phyloP scores from a whole-genome alignment of 2,329 filamentous ascomycete species.

The Colletotrichum orbiculare region DNA sequence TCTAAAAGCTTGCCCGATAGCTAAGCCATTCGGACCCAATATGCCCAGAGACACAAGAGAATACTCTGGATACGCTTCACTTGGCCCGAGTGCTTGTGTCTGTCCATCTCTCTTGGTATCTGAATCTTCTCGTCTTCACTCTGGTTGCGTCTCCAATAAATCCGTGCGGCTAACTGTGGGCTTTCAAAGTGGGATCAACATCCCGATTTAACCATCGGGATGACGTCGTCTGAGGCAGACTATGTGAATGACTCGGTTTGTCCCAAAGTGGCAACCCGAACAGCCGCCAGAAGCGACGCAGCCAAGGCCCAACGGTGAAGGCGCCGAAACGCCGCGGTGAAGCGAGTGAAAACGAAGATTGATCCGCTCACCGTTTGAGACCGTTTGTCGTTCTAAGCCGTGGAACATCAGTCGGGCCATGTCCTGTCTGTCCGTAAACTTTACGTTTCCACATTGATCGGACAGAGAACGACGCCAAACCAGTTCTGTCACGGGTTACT shows the following conservation, averaged over 20 bases:
- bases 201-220: slow-evolving; percentile 13
- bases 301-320: slow-evolving; percentile 12
- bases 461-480: no score
- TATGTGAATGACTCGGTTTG: slow-evolving; percentile 11
- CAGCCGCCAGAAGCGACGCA: slow-evolving; percentile 15
- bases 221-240: slow-evolving; percentile 21
- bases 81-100: slow-evolving; percentile 31
- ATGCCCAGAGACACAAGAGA: slow-evolving; percentile 18
- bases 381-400: no score
- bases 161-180: slow-evolving; percentile 20
- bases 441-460: no score
- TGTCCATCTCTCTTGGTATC: background rate
- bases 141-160: background rate
- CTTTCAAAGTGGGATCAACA: slow-evolving; percentile 13
- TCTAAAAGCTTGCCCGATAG: slow-evolving; percentile 22
- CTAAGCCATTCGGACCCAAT: slow-evolving; percentile 16
- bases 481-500: no score
- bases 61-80: slow-evolving; percentile 3
- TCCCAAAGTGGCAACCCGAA: slow-evolving; percentile 20
- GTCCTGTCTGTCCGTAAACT: no score
- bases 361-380: no score
- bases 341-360: background rate
- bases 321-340: background rate
- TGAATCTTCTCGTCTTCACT: background rate
- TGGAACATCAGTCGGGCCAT: slow-evolving; percentile 17